Conservation (phyloP, 73 alveolate species). For the Uronychia setigera region DNA sequence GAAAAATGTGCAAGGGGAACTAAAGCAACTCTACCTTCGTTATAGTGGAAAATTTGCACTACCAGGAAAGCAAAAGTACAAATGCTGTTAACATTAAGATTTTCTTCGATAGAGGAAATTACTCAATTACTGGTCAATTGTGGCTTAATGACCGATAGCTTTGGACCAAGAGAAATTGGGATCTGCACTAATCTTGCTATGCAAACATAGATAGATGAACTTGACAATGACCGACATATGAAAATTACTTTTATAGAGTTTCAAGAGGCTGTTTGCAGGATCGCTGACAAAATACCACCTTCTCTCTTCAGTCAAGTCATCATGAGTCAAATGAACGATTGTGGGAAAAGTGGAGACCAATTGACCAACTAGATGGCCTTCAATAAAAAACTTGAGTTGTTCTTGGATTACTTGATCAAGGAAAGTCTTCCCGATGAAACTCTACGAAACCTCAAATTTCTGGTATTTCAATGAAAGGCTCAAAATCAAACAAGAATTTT, state of each 20-base stretch:
- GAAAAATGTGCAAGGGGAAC: no score
- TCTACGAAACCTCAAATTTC: no score
- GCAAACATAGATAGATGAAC: slow-evolving; percentile 84
- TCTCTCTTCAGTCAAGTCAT: slow-evolving; percentile 19
- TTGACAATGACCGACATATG: slow-evolving; percentile 75
- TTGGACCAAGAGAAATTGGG: slow-evolving; percentile 73
- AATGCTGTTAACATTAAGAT: no score
- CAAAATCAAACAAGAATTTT: background rate
- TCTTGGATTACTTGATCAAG: background rate
- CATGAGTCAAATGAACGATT: background rate
- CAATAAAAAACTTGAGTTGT: slow-evolving; percentile 9
- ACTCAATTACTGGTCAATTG: slow-evolving; percentile 55
- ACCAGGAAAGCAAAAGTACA: slow-evolving; percentile 79
- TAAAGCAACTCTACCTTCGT: slow-evolving; percentile 30
- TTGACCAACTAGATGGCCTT: background rate
- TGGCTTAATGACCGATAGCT: slow-evolving; percentile 63
- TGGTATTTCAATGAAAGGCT: no score
- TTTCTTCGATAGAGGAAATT: slow-evolving; percentile 69
- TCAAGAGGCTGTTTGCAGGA: slow-evolving; percentile 81
- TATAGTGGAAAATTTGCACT: slow-evolving; percentile 74
- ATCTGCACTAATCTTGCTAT: slow-evolving; percentile 71
- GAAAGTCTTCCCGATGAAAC: background rate
- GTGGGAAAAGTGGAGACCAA: background rate
- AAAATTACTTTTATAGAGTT: slow-evolving; percentile 81
- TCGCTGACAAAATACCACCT: slow-evolving; percentile 79